A percentile compares a stretch with the other conserved stretches of the same genome.
Conservation (phyloP, 768 basidiomycete species). For the Hericium erinaceus region DNA sequence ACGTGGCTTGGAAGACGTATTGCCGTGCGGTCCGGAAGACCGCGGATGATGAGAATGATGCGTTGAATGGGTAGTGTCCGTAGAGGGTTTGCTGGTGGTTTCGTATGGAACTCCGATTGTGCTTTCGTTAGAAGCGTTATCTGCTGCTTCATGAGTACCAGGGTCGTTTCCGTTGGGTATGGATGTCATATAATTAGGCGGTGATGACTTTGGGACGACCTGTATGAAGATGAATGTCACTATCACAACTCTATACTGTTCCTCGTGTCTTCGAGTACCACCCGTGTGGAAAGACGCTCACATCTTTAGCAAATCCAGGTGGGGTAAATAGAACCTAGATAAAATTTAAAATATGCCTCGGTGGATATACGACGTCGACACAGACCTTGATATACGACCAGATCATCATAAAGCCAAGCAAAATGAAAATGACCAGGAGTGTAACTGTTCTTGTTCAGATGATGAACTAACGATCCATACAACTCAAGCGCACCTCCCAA, state of each 20-base stretch:
- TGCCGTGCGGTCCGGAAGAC: too few relatives aligned
- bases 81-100: background rate
- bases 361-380: background rate
- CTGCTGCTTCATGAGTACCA: too few relatives aligned
- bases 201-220: too few relatives aligned
- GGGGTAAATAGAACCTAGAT: slow-evolving; percentile 52
- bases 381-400: slow-evolving; percentile 76
- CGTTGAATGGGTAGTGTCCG: background rate
- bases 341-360: background rate
- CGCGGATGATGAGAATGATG: background rate
- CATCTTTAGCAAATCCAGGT: slow-evolving; percentile 62
- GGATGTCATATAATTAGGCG: too few relatives aligned
- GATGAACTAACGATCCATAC: background rate
- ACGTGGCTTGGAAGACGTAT: too few relatives aligned
- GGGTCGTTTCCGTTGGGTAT: too few relatives aligned
- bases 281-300: slow-evolving; percentile 24
- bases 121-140: background rate
- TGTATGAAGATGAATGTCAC: too few relatives aligned
- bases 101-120: background rate
- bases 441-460: slow-evolving; percentile 36
- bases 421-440: slow-evolving; percentile 50
- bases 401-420: slow-evolving; percentile 59
- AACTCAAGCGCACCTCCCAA: slow-evolving; percentile 55
- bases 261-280: too few relatives aligned
- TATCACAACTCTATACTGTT: too few relatives aligned